Evolutionary conservation across 805 yeast genomes (phyloP), one percentile per base, ranked within the genome.

Genomic region (Kurtzmaniella fragi): DNA sequence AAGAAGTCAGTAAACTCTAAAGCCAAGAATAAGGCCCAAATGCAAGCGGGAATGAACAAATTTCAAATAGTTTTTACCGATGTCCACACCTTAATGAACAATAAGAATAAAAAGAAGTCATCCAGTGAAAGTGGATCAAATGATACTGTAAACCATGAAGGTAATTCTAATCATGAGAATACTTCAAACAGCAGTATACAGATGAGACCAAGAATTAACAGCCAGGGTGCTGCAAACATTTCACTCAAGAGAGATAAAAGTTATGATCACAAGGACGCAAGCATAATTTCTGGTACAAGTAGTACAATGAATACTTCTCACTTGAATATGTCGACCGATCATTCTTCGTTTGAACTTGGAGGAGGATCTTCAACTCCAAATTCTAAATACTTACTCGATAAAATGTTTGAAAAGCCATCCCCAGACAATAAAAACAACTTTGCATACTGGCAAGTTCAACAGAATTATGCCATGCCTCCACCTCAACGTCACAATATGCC

Each of bases 21-120:
- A 25, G 31, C 28, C 8, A 39, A 36, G 9, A 54, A 51, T 35
- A 57, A 51, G 39, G 46, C 57, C 2, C 59, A 61, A 35, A 60
- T 59, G 62, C 61, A 63, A 47, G 61, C 65, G 10, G 69, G 70
- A 11, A 59, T 67, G 61, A 66, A 66, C 47, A 67, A 67, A 49
- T 71, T 71, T 48, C 76, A 71, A 49, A 70, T 71, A 42, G 70
- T 70, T 2, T 61, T 71, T 37, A 57, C 73, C 3, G 75, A 70
- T 46, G 64, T 69, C 2, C 55, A 54, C 30, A 50, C 49, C 5
- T 44, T 54, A 29, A 53, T 54, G 56, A 54, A 54, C 44, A 48
- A 43, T 15, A 51, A 48, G 42, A 40, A 42, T 4, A 26, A 44
- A 37, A 38, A 47, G 42, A 43, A 36, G 31, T 31, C 33, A 27